Evolutionary conservation across 1,284 basidiomycete genomes (phyloP).

Genomic region (Tilletia indica): DNA sequence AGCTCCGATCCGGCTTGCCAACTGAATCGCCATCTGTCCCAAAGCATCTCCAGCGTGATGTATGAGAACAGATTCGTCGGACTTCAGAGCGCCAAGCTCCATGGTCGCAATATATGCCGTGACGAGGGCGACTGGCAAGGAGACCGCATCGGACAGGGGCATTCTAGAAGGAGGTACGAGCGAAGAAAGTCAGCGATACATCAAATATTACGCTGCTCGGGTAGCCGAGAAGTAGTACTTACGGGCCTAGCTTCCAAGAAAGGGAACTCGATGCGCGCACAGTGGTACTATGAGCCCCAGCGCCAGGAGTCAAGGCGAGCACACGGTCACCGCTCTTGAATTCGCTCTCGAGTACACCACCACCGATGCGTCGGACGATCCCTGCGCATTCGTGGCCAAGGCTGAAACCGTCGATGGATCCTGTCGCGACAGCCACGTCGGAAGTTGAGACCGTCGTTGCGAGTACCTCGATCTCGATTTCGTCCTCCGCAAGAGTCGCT

Average conservation of each 20-base stretch:
- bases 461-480: neutral
- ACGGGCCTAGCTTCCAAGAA: neutral
- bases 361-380: neutral
- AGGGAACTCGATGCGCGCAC: neutral
- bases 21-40: neutral
- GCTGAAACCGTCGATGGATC: constrained; percentile 1
- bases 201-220: neutral
- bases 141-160: neutral
- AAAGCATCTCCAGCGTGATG: neutral
- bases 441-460: neutral
- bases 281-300: neutral
- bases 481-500: neutral
- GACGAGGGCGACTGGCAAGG: neutral
- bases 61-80: neutral
- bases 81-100: neutral
- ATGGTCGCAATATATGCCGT: neutral
- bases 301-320: neutral
- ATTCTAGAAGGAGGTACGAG: neutral
- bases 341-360: neutral
- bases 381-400: neutral
- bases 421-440: neutral
- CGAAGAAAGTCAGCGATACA: neutral
- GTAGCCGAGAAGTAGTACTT: neutral
- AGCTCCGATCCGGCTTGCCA: neutral
- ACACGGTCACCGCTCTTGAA: neutral